Conservation (phyloP, 2,329 filamentous ascomycete species). For the Xylaria polymorpha region DNA sequence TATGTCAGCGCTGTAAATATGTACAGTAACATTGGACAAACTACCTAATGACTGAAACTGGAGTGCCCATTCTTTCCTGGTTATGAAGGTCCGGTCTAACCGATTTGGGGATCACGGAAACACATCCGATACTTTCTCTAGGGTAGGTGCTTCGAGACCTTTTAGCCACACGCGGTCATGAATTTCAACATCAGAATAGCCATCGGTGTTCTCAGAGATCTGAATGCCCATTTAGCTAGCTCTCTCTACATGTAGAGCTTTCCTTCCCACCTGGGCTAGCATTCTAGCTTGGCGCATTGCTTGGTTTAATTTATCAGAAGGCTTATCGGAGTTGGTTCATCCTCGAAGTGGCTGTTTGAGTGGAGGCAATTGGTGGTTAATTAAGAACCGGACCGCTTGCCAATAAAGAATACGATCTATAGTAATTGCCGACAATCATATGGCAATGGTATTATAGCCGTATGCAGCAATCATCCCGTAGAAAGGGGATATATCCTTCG, state of each 20-base stretch:
- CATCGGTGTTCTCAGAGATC: background rate
- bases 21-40: background rate
- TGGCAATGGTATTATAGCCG: conserved; percentile 22
- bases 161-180: background rate
- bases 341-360: background rate
- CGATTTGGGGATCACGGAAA: background rate
- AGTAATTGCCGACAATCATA: conserved; percentile 18
- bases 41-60: background rate
- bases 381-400: conserved; percentile 12
- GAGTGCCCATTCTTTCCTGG: background rate
- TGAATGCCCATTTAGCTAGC: background rate
- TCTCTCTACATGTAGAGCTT: background rate
- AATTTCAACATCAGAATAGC: conserved; percentile 1
- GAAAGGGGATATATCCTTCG: background rate
- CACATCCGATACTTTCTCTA: background rate
- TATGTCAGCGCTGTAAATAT: background rate
- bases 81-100: background rate
- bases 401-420: conserved; percentile 17
- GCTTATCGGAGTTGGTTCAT: conserved; percentile 7
- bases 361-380: conserved; percentile 30
- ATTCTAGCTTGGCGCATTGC: conserved; percentile 12
- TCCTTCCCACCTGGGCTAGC: conserved; percentile 9
- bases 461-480: conserved; percentile 16
- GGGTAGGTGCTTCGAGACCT: conserved; percentile 2
- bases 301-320: background rate